Percentiles rank a stretch among this genome's conserved stretches.
Conservation (phyloP, 1,284 basidiomycete species). For the Puccinia coronata region DNA sequence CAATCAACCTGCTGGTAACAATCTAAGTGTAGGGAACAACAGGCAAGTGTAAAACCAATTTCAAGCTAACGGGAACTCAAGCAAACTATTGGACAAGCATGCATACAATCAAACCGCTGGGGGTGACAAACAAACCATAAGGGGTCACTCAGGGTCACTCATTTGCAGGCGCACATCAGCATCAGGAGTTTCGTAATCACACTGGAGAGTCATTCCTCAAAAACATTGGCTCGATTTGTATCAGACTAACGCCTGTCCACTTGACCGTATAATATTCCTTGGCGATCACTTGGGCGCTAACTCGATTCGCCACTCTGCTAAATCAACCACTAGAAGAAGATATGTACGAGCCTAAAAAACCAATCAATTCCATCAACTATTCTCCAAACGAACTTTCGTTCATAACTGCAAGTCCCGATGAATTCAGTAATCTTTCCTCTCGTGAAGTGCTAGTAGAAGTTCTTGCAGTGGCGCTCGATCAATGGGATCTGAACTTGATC, state of each 20-base stretch:
- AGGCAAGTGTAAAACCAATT: not conserved
- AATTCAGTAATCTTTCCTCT: slow-evolving; percentile 5
- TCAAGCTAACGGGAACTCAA: not conserved
- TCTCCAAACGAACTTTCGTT: slow-evolving; percentile 15
- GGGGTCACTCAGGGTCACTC: not conserved
- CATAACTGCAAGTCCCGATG: not conserved
- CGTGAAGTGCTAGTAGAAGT: slow-evolving; percentile 37
- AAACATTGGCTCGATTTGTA: too few species aligned
- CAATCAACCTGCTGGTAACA: not conserved
- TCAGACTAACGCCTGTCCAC: too few species aligned
- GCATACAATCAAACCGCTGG: not conserved
- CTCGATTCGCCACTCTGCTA: not conserved
- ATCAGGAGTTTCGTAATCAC: not conserved
- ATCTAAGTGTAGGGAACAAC: not conserved
- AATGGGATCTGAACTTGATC: slow-evolving; percentile 32
- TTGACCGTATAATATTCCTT: not conserved
- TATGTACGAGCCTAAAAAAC: not conserved
- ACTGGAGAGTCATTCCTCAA: not conserved
- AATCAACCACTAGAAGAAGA: not conserved
- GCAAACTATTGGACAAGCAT: not conserved
- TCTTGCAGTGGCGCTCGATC: slow-evolving; percentile 34
- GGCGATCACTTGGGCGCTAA: not conserved
- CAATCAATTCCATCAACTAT: slow-evolving; percentile 16
- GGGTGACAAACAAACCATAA: not conserved
- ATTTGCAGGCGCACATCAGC: not conserved